These are phyloP conservation scores for Sparassis latifolia DNA, from an alignment of 1,284 basidiomycete species.

Conservation along the genomic window DNA sequence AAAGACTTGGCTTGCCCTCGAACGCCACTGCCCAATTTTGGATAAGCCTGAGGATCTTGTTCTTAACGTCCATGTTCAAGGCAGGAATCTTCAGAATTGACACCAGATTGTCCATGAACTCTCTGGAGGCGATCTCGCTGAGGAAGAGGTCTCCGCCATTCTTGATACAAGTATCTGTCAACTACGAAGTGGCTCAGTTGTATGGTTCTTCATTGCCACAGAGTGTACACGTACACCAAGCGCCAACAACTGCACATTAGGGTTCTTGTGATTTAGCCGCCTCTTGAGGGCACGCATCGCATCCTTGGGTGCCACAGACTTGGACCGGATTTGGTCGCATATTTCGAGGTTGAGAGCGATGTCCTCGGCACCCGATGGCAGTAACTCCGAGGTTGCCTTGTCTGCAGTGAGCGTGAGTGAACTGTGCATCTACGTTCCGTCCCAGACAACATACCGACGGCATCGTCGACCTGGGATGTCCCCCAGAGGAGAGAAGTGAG, in stretches of 20 bases:
- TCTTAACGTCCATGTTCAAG: conserved; percentile 81
- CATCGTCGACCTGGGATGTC: conserved; percentile 69
- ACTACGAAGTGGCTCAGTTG: conserved; percentile 33
- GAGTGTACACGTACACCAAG: conserved; percentile 57
- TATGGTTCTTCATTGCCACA: neutral
- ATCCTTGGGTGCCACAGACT: conserved; percentile 79
- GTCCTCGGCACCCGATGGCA: conserved; percentile 80
- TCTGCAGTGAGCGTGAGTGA: conserved; percentile 38
- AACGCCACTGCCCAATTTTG: conserved; percentile 95
- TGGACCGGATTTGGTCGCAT: conserved; percentile 94
- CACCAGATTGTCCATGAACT: conserved; percentile 90
- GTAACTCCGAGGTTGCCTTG: conserved; percentile 86
- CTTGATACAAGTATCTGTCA: conserved; percentile 94
- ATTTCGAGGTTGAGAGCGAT: conserved; percentile 94
- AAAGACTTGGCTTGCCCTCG: conserved; percentile 71
- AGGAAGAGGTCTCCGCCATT: conserved; percentile 96
- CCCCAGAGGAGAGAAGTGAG: conserved; percentile 68
- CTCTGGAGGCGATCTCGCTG: conserved; percentile 75
- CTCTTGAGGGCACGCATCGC: conserved; percentile 88
- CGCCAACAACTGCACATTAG: conserved; percentile 88
- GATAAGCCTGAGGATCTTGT: conserved; percentile 70
- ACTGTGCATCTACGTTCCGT: neutral
- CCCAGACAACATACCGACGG: conserved; percentile 48
- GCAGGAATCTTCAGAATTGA: conserved; percentile 72
- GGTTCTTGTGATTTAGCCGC: conserved; percentile 90